A percentile compares a stretch with the other conserved stretches of the same genome.
Evolutionary conservation across 2,329 filamentous ascomycete genomes (phyloP).

Genomic region (Phoma herbarum): DNA sequence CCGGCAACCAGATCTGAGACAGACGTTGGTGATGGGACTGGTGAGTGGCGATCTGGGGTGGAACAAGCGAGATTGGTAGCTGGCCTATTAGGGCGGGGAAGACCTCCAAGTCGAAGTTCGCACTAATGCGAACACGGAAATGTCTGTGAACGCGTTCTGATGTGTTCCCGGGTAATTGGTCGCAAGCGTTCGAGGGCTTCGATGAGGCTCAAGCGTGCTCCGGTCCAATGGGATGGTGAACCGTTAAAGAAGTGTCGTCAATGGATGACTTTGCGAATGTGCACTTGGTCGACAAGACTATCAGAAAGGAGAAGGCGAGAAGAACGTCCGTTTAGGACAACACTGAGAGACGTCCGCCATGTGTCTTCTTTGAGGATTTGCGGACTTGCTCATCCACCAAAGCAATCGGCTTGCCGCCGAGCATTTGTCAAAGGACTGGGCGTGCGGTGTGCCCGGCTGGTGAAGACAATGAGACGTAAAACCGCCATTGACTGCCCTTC

Average conservation of each 20-base stretch:
- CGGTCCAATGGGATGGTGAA: slow-evolving; percentile 9
- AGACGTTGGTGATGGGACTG: slow-evolving; percentile 6
- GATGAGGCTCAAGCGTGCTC: slow-evolving; percentile 16
- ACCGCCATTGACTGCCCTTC: background rate
- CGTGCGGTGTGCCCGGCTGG: background rate
- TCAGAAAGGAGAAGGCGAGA: background rate
- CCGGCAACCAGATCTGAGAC: slow-evolving; percentile 10
- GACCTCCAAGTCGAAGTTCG: background rate
- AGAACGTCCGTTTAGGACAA: background rate
- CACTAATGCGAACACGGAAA: slow-evolving; percentile 5
- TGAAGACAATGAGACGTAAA: background rate
- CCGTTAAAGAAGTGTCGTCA: background rate
- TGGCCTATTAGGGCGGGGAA: slow-evolving; percentile 6
- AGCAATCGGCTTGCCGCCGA: background rate
- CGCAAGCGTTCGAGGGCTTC: background rate
- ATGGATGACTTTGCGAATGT: slow-evolving; percentile 2
- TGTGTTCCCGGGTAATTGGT: slow-evolving; percentile 12
- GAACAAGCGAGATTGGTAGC: slow-evolving; percentile 17
- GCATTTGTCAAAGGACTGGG: background rate
- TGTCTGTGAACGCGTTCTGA: slow-evolving; percentile 9
- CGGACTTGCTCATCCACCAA: background rate
- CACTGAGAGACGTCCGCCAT: background rate
- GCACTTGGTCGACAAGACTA: slow-evolving; percentile 4
- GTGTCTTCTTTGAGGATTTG: background rate
- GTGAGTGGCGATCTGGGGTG: slow-evolving; percentile 11